Evolutionary conservation across 176 grass and related monocot species (phyloP), one percentile per base, ranked within the genome.

Genomic region (Miscanthus lutarioriparius): DNA sequence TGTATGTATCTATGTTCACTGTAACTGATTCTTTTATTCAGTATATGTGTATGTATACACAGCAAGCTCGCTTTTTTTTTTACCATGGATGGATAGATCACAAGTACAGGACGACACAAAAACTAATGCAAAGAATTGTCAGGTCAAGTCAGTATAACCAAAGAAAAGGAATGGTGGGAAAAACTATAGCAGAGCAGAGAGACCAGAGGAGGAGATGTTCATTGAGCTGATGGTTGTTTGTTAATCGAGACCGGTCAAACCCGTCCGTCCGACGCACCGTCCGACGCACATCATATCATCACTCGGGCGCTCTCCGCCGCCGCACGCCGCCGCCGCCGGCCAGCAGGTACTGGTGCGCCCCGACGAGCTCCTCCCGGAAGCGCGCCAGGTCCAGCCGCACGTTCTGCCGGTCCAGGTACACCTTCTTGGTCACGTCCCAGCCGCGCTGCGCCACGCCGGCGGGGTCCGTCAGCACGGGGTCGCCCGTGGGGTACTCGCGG

Each of bases 401-500:
- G 47, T 93, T 95, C 86, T 98, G 96, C 41, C 93, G 68, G 35
- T 90, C 93, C 25, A 98, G 84, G 53, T 98, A 98, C 6, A 95
- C 93, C 83, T 90, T 92, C 90, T 95, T 98, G 30, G 93, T 98
- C 6, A 93, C 89, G 32, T 91, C 85, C 49, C 96, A 98, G 1
- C 96, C 96, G 56, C 80, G 92, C 84, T 80, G 64, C n/a, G 40
- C 83, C 4, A 98, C 87, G 19, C 66, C 83, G 49, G 87, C 85
- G 17, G 96, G 96, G 80, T 98, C 96, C 2, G 41, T 90, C 19
- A 98, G 84, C 15, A 98, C 93, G 30, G 91, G 93, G 74, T 98
- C 91, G 8, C 76, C 82, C 23, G 85, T 76, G 1, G 87, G 49
- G 72, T 98, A 98, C 82, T 92, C 80, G 6, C 86, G 78, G 13